Evolutionary conservation across 2,329 filamentous ascomycete genomes (phyloP).

Genomic region (Fusarium multiceps): DNA sequence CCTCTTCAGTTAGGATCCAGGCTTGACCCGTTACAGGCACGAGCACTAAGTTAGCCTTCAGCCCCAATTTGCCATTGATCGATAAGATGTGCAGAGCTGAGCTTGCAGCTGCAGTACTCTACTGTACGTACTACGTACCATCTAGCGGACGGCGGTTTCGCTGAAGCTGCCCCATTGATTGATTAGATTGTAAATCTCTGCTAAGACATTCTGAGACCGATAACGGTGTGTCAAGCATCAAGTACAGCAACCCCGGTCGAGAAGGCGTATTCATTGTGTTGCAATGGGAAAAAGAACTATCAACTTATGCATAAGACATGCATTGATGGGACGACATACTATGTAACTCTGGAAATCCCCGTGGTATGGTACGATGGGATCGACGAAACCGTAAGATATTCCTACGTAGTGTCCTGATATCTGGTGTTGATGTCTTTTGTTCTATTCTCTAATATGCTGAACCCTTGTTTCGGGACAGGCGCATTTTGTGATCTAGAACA

Average conservation of each 20-base stretch:
- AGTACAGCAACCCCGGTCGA: conserved; percentile 6
- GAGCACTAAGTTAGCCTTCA: not conserved
- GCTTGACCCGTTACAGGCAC: conserved; percentile 7
- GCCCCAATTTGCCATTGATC: not conserved
- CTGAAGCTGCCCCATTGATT: not conserved
- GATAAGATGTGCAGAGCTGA: conserved; percentile 11
- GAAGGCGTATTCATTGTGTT: conserved; percentile 18
- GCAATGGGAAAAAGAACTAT: conserved; percentile 14
- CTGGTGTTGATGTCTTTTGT: not conserved
- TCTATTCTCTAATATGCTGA: not conserved
- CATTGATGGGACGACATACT: conserved; percentile 42
- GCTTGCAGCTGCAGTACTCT: not conserved
- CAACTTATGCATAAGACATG: conserved; percentile 34
- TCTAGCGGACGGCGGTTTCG: conserved; percentile 10
- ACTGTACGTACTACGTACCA: not conserved
- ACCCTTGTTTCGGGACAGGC: conserved; percentile 25
- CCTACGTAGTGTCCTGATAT: not conserved
- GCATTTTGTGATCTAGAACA: conserved; percentile 19
- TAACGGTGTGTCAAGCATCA: conserved; percentile 15
- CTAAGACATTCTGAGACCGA: conserved; percentile 18
- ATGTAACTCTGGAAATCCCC: conserved; percentile 31
- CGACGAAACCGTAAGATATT: conserved; percentile 20
- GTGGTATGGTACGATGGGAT: conserved; percentile 33
- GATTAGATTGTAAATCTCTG: conserved; percentile 13
- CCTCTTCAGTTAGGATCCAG: not conserved